Evolutionary conservation across 345 rosid species (phyloP), one percentile per base, ranked within the genome.

Genomic region (Eutrema yunnanense): DNA sequence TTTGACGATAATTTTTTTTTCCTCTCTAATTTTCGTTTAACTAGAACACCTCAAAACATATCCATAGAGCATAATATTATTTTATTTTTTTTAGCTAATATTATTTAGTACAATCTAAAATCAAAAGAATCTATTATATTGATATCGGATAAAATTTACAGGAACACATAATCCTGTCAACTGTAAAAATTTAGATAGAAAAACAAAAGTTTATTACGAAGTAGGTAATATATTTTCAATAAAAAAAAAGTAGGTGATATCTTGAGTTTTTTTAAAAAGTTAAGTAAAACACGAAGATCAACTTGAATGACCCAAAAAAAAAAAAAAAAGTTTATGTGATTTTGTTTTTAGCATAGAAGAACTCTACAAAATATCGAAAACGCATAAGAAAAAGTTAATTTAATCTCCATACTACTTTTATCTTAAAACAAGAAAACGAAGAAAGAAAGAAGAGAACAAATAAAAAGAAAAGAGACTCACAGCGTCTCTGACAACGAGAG

Each of bases 401-500:
- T 57, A 71, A 41, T 67, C 65, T 26, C 30, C 47, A 22, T 1
- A 36, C 26, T 6, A 32, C 38, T 52, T 63, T 64, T 19, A 22
- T 3, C 9, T 30, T 52, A 71, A 51, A 36, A 38, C 11, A 60
- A 49, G 7, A 50, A 69, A 55, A 62, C 46, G 34, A 61, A 69
- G 34, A 49, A 44, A 42, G 16, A 11, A 26, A 33, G 6, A 29
- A 2, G 12, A 3, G 34, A 4, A 11, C 1, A 65, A 14, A 6
- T 7, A 44, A 26, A 9, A 6, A 14, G 6, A 43, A 32, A 75
- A 36, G 14, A 14, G 3, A 72, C 88, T 87, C 77, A 95, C 97
- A 62, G 92, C 78, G 73, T 81, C 96, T 83, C 99, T 85, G 62
- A 95, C 97, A 44, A 88, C 97, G 22, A 95, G 85, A 32, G 96